Percentiles rank a stretch among this genome's conserved stretches.
Evolutionary conservation across 345 rosid species (phyloP).

Genomic region (Eucalyptus leucophloia): DNA sequence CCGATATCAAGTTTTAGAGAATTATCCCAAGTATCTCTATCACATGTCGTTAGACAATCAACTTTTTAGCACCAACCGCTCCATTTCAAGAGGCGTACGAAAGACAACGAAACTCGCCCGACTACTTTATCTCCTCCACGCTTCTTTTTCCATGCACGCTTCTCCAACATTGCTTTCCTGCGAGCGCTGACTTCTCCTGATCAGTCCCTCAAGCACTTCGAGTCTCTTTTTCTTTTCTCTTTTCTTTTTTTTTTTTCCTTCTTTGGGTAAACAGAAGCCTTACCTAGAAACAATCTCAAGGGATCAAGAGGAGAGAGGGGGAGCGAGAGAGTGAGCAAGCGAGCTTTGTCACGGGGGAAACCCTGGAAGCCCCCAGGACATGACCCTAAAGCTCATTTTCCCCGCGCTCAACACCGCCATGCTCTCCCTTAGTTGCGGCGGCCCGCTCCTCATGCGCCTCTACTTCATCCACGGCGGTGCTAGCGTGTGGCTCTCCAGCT

Average conservation of each 20-base stretch:
- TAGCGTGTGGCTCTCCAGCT: neutral
- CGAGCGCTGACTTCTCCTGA: neutral
- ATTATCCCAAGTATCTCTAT: neutral
- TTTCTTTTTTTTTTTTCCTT: no score
- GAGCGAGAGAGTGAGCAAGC: neutral
- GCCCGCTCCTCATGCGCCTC: neutral
- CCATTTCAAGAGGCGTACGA: neutral
- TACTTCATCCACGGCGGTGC: neutral
- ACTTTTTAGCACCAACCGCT: neutral
- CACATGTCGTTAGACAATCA: no score
- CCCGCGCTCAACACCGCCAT: neutral
- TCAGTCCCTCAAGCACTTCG: neutral
- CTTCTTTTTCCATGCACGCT: neutral
- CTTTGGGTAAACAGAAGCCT: no score
- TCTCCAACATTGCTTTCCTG: neutral
- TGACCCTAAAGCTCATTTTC: neutral
- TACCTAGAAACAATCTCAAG: neutral
- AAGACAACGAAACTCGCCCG: neutral
- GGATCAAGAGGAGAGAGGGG: neutral
- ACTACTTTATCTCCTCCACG: neutral
- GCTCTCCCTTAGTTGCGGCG: neutral
- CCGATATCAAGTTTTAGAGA: neutral
- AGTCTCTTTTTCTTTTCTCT: neutral
- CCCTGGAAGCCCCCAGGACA: neutral
- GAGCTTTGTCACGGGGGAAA: neutral